Evolutionary conservation across 345 rosid genomes (phyloP), one percentile per base, ranked within the genome.

Genomic region (Eucalyptus camaldulensis): DNA sequence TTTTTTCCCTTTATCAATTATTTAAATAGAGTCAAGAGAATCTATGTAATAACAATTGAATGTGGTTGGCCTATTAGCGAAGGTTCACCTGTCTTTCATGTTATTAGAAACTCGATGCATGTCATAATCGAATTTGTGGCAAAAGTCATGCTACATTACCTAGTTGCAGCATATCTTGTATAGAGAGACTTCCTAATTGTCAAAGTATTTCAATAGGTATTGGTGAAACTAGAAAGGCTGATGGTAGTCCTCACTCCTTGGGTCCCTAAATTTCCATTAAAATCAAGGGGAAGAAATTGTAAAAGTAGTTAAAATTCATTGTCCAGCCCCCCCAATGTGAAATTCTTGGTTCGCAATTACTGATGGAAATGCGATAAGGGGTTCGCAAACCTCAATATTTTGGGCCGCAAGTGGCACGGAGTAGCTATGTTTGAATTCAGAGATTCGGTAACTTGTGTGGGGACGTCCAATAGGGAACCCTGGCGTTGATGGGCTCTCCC

Each of bases 111-210:
- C 83, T 37, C 3, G 2, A 37, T 76, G 24, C 27, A 37, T 0
- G 8, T 33, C 4, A 0, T 69, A 33, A 9, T 21, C 4, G 8
- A 69, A 33, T 33, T 0, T 33, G 12, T 69, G 22, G 40, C 7
- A 33, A 33, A 24, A 69, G 44, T 16, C 0, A 0, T 69, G 43
- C 11, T 67, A 8, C 11, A 31, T 31, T 67, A 67, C 6, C 22
- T 67, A 31, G 22, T 9, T 8, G 11, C 12, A 9, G 0, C 80
- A 69, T 33, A 69, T 31, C 43, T 69, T 8, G 22, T 31, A 10
- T 31, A 37, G 22, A 16, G 24, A 69, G 12, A 17, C 80, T 69
- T 69, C 11, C 4, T 8, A 10, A 33, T 19, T 33, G 27, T 7
- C 12, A 3, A 25, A 56, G 83, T 21, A 37, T 72, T 72, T 37